Evolutionary conservation across 2,329 filamentous ascomycete species (phyloP), one percentile per base, ranked within the genome.

Genomic region (Cladosporium colombiae): DNA sequence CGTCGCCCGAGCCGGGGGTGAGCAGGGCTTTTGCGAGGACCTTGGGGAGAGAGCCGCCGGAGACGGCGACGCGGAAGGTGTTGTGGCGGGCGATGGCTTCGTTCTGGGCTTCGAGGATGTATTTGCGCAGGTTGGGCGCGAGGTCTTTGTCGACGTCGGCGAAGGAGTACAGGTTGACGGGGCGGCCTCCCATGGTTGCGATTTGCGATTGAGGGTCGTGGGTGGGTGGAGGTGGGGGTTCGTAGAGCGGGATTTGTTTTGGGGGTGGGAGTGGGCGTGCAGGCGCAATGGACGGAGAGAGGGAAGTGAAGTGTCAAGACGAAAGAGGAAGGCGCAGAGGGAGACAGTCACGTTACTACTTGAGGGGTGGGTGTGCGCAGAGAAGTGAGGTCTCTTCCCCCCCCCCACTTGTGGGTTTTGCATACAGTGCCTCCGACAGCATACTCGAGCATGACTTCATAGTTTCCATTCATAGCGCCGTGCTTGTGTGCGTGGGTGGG

Each of bases 31-130:
- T 88, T 55, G 93, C 92, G 50, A 99, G 89, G 16, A 89, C 91
- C 75, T 92, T 90, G 65, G 95, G 95, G 55, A 99, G 87, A 18
- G 93, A 97, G 72, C 95, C 95, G 72, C 95, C 95, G 0, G 94
- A 98, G 62, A 98, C 91, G 70, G 89, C 95, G 67, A 99, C 84
- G 79, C 96, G 94, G 86, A 99, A 98, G 76, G 85, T 85, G 69
- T 86, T 85, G 79, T 98, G 95, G 68, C 93, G 91, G 71, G 84
- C 82, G 69, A 98, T 81, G 66, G 93, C 92, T 67, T 89, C 86
- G 74, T 89, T 89, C 80, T 99, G 94, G 74, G 86, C 88, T 73
- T 91, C 86, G 73, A 97, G 85, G 73, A 98, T 83, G 80, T 96
- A 97, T 72, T 87, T 82, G 76, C 93, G 90, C 72, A 99, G 87